Conservation (phyloP, 148 eudicot genomes). For the Vaccinium myrtillus region DNA sequence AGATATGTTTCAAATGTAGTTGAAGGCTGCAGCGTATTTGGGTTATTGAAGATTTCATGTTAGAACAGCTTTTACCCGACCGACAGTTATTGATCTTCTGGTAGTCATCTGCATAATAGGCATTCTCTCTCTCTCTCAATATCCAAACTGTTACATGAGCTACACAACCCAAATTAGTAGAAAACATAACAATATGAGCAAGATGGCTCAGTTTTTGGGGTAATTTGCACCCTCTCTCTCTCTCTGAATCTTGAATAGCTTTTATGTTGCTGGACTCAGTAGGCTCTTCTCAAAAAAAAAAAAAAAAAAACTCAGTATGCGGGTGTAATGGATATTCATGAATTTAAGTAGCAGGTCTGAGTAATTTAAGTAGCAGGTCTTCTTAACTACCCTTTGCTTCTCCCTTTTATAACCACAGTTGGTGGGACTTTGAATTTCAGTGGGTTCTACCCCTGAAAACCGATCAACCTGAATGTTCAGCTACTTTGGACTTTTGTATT, state of each 20-base stretch:
- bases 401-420: too few relatives aligned
- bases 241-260: background rate
- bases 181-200: too few relatives aligned
- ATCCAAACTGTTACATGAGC: too few relatives aligned
- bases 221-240: background rate
- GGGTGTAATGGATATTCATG: too few relatives aligned
- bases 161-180: too few relatives aligned
- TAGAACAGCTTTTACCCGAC: background rate
- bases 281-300: too few relatives aligned
- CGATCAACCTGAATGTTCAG: background rate
- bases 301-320: too few relatives aligned
- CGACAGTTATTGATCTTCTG: background rate
- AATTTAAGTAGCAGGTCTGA: too few relatives aligned
- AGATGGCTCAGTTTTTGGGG: too few relatives aligned
- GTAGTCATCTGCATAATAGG: background rate
- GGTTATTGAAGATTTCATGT: background rate
- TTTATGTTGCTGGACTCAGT: background rate
- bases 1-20: background rate
- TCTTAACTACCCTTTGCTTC: too few relatives aligned
- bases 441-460: constrained; percentile 3
- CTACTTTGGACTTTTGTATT: background rate
- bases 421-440: constrained; percentile 4
- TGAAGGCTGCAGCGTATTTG: background rate
- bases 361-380: too few relatives aligned
- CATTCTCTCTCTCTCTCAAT: background rate